phyloP scores from a whole-genome alignment of 306 rosid genomes.

The Fragaria nilgerrensis region DNA sequence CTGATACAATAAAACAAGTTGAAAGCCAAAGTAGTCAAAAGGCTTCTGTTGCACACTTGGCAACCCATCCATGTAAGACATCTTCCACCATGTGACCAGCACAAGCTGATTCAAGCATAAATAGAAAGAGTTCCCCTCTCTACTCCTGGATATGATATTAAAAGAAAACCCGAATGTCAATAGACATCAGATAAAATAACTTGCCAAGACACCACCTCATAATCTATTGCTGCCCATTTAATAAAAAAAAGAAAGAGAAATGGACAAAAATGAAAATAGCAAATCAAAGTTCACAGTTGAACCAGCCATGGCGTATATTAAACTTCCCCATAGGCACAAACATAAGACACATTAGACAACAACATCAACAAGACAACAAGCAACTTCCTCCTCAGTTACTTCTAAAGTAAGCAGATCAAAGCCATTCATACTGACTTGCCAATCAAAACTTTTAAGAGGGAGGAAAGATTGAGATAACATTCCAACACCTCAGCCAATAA shows the following conservation, averaged over 20 bases:
- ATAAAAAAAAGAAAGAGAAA: conserved; percentile 7
- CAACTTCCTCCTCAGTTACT: background rate
- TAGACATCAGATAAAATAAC: conserved; percentile 29
- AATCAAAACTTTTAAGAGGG: background rate
- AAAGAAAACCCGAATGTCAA: conserved; percentile 31
- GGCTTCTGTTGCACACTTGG: conserved; percentile 28
- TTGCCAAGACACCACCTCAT: conserved; percentile 29
- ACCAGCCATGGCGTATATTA: background rate
- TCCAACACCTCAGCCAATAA: background rate
- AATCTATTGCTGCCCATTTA: conserved; percentile 16
- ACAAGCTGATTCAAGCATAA: conserved; percentile 43
- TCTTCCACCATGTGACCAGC: conserved; percentile 41
- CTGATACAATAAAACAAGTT: conserved; percentile 22
- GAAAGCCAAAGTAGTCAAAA: conserved; percentile 17
- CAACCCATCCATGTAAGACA: conserved; percentile 35
- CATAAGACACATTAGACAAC: conserved; percentile 5
- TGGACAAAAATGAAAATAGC: background rate
- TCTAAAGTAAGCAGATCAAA: background rate
- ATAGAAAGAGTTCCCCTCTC: conserved; percentile 35
- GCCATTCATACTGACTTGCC: background rate
- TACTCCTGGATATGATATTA: conserved; percentile 44
- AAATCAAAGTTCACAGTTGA: conserved; percentile 1
- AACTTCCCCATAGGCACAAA: background rate
- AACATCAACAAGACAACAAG: background rate
- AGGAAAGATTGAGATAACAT: background rate